Evolutionary conservation across 441 rosid genomes (phyloP), one percentile per base, ranked within the genome.

Genomic region (Adansonia rubrostipa): DNA sequence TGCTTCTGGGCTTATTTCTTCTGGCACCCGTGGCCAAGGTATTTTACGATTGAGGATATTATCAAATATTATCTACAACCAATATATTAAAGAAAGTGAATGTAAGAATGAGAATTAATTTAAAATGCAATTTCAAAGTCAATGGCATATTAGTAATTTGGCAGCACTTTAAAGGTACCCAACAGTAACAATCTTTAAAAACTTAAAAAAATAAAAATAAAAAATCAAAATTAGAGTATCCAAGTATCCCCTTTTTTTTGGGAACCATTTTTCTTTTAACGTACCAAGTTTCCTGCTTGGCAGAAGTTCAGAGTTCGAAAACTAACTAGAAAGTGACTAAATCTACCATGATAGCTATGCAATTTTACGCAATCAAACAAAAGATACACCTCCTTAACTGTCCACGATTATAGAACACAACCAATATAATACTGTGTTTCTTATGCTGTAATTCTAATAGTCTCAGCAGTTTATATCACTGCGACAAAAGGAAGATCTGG

Each of bases 31-130:
- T 33, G 98, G 98, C 99, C 99, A 97, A 63, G 98, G 99, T 88
- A 97, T 92, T 73, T 95, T 97, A 56, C 98, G 91, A 82, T 97
- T 97, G 88, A 97, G 98, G 88, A 97, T 97, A 83, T 97, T 97
- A 77, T 93, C 99, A 83, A 97, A 97, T 84, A 97, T 97, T 86
- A 83, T 91, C 99, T 97, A 83, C 58, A 88, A 83, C 78, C 77
- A 84, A 85, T 74, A 84, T 19, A 82, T 81, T 74, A 77, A 77
- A 79, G 79, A 51, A 80, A 83, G 61, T 11, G 36, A 57, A 67
- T 36, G 66, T 50, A 14, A 36, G 68, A 83, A 79, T 14, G 72
- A 76, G 58, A 48, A 47, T 61, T 22, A 64, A 73, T 15, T 63
- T 63, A 40, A 57, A 45, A 20, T 70, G 19, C 36, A 77, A 47